Evolutionary conservation across 495 filamentous ascomycete genomes (phyloP).

Genomic region (Tetracladium marchalianum): DNA sequence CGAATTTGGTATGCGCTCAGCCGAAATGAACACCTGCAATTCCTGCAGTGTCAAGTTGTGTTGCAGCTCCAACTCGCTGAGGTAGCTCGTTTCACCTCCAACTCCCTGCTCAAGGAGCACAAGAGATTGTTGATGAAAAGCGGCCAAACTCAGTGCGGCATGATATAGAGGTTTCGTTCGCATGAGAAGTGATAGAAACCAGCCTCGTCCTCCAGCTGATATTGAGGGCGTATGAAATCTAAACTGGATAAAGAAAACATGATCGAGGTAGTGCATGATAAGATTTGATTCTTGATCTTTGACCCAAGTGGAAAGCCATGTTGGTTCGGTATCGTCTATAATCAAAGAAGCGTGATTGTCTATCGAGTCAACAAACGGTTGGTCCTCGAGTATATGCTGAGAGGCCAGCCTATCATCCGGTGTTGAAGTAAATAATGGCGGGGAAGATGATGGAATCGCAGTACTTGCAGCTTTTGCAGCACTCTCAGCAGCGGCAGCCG

Average conservation of each 20-base stretch:
- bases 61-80: slow-evolving; percentile 1
- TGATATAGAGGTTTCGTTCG: slow-evolving; percentile 14
- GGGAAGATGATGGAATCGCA: no score
- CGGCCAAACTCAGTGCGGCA: slow-evolving; percentile 7
- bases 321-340: no score
- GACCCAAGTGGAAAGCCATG: background rate
- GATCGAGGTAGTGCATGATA: slow-evolving; percentile 12
- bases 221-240: slow-evolving; percentile 4
- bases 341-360: no score
- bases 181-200: slow-evolving; percentile 8
- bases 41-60: slow-evolving; percentile 1
- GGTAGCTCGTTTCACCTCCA: background rate
- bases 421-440: no score
- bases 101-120: background rate
- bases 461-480: no score
- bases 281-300: slow-evolving; percentile 1
- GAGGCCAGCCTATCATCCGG: no score
- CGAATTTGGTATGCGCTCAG: background rate
- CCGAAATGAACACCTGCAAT: background rate
- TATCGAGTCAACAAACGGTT: no score
- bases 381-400: no score
- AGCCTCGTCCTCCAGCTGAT: slow-evolving; percentile 4
- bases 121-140: slow-evolving; percentile 8
- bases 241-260: slow-evolving; percentile 11
- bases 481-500: no score